Conservation (phyloP, 2,329 filamentous ascomycete species). For the Pseudogymnoascus sp. region DNA sequence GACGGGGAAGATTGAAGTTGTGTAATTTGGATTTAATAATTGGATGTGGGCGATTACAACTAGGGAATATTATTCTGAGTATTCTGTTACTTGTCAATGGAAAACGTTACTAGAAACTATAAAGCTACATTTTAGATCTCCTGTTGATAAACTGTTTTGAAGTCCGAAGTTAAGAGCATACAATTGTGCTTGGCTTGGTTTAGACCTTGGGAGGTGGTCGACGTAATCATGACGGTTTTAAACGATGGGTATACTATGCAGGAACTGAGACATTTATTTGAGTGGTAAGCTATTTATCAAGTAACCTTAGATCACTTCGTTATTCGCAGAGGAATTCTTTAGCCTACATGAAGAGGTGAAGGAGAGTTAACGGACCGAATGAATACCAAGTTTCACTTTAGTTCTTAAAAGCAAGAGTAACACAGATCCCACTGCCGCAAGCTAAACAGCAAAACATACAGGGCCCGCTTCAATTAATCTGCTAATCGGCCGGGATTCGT, state of each 20-base stretch:
- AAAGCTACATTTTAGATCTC: not conserved
- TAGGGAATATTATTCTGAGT: not conserved
- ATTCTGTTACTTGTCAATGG: not conserved
- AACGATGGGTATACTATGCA: not conserved
- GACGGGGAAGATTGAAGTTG: not conserved
- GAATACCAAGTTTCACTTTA: not conserved
- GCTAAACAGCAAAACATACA: not conserved
- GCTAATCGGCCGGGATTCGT: not conserved
- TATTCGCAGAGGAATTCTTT: not conserved
- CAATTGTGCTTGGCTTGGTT: not conserved
- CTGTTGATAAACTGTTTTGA: not conserved
- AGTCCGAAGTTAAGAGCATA: not conserved
- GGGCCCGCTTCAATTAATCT: not conserved
- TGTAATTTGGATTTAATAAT: conserved; percentile 10
- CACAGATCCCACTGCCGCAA: not conserved
- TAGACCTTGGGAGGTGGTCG: not conserved
- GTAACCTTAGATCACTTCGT: not conserved
- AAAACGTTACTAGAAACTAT: not conserved
- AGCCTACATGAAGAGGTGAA: not conserved
- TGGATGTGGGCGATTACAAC: conserved; percentile 4
- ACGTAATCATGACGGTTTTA: not conserved
- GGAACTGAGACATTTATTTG: not conserved
- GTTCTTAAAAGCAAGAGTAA: too few species aligned
- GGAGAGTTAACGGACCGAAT: not conserved
- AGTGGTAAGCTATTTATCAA: not conserved